Evolutionary conservation across 2,329 filamentous ascomycete species (phyloP), one percentile per base, ranked within the genome.

Genomic region (Byssothecium circinans): DNA sequence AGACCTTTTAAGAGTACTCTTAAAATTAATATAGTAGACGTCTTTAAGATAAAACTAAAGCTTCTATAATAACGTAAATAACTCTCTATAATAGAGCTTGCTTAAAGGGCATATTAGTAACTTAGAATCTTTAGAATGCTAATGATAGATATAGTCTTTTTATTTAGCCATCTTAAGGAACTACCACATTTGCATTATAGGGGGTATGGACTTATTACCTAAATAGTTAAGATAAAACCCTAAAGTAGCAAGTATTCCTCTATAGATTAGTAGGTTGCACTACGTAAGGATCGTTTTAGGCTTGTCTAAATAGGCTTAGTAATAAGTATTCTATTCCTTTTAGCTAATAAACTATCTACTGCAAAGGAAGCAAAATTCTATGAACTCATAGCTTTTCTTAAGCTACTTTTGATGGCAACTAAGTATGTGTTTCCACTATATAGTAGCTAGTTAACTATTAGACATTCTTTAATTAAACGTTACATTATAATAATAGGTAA

Each of bases 101-200:
- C 25, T 12, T 49, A 49, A 29, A 49, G 42, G 34, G 42, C 23
- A 49, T 45, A 36, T 17, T 36, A 45, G 43, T 17, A 18, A 45
- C 47, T 50, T 50, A 34, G 38, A 50, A 45, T 50, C 47, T 50
- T 50, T 43, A 39, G 38, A 50, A 42, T 50, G 25, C 43, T 50
- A 27, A 43, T 50, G 46, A 34, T 46, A 27, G 42, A 50, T 50
- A 45, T 50, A 27, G 23, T 45, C 38, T 50, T 50, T 48, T 40
- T 19, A 48, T 48, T 48, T 17, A 48, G 45, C 40, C 18, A n/a
- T 48, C 41, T 48, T 15, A 20, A 15, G 41, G 23, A 48, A 41
- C 37, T 46, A 18, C 37, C 22, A 19, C 29, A 51, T 51, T 43
- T 19, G 20, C 29, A 47, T 47, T 41, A 40, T 36, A 47, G 44